Base-by-base conservation (phyloP, 805 yeast genomes). In the Cyberlindnera galapagoensis region DNA sequence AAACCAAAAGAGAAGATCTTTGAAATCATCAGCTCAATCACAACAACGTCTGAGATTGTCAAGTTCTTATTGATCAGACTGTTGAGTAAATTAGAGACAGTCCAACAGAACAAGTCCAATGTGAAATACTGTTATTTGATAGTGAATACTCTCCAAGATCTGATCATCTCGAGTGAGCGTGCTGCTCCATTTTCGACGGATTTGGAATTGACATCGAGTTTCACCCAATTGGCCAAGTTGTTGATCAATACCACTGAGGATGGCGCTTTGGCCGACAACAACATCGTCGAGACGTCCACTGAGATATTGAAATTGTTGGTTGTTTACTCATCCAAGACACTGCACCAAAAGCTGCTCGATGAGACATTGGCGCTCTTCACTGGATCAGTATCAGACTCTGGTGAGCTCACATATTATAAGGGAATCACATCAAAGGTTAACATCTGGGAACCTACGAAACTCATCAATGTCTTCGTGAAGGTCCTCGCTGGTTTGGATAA, bases 401-500 rank as follows among this genome's bases (percentile, higher is more conserved):
- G 49, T 12, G 23, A 37, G 25, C 42, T 54, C 7, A 24, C 23
- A 2, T 47, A 37, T 22, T 42, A 30, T 14, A 19, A n/a, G 8
- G 33, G 17, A 3, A 8, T 49, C 1, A 7, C 44, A 0, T 5
- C 26, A 7, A 27, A 35, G 3, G 15, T 47, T 4, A 42, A 51
- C 16, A 32, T 65, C 1, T 30, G 57, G 3, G 44, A 43, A 2
- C 57, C 67, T 5, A 46, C 52, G 7, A 54, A 60, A 12, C 47
- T 62, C 12, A 57, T 73, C 14, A 54, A 19, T 47, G 23, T 54
- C n/a, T 60, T 66, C 39, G 60, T 60, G 22, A 74, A 71, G 39
- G 45, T 77, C 2, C 30, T 79, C 8, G 65, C 79, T 4, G 72
- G 69, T 13, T 47, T 78, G 12, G 81, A 76, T 44, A 73, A 68